Evolutionary conservation across 23 red algal species (phyloP).

Genomic region (Gracilariopsis chorda): DNA sequence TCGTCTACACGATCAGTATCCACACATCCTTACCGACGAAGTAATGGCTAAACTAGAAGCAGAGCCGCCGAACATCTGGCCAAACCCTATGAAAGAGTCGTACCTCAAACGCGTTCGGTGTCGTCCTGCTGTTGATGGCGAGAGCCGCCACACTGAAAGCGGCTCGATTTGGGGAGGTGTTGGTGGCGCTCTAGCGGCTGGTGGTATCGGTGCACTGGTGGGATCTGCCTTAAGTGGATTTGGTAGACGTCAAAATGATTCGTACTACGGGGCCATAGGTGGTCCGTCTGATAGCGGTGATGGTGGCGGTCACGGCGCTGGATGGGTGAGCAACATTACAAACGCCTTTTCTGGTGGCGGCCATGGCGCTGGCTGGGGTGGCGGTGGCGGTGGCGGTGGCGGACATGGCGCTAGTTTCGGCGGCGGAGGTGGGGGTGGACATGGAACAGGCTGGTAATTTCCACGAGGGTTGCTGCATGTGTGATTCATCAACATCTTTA

Average conservation of each 20-base stretch:
- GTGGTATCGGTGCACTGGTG: constrained; percentile 24
- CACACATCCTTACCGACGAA: constrained; percentile 34
- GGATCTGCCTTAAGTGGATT: constrained; percentile 1
- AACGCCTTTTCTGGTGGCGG: constrained; percentile 28
- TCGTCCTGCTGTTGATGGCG: neutral
- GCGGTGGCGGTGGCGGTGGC: neutral
- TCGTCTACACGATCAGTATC: neutral
- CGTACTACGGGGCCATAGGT: neutral
- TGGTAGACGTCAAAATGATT: constrained; percentile 1
- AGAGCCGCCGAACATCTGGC: constrained; percentile 19
- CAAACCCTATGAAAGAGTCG: constrained; percentile 24
- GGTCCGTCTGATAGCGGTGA: neutral
- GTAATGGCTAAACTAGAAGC: constrained; percentile 9
- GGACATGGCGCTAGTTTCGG: neutral
- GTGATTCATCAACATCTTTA: too few species aligned
- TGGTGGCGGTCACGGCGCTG: constrained; percentile 13
- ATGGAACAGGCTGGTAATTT: constrained; percentile 35
- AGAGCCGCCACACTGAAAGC: neutral
- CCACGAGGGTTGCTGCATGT: too few species aligned
- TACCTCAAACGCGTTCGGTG: neutral
- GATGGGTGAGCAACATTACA: neutral
- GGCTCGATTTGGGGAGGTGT: neutral
- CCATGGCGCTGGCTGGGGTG: neutral
- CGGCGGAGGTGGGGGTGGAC: constrained; percentile 12
- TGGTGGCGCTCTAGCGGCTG: constrained; percentile 32